Evolutionary conservation across 225 moss, liverwort and hornwort species (phyloP).

Genomic region (Pseudoscleropodium purum): DNA sequence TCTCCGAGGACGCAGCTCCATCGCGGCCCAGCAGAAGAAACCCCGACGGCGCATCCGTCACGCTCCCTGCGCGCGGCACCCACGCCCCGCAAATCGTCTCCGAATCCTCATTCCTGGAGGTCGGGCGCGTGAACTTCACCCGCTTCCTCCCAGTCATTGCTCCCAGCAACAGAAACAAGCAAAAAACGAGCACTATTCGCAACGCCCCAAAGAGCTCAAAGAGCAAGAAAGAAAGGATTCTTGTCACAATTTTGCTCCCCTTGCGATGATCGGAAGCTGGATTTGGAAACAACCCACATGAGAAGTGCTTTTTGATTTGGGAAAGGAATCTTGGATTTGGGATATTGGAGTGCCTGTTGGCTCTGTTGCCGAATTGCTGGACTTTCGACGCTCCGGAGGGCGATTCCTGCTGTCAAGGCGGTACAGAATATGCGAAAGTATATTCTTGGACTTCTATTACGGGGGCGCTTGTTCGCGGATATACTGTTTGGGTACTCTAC

Average conservation of each 20-base stretch:
- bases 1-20: neutral
- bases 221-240: neutral
- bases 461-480: neutral
- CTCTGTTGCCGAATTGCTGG: neutral
- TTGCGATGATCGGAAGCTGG: neutral
- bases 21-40: constrained; percentile 44
- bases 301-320: neutral
- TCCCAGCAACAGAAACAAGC: neutral
- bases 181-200: neutral
- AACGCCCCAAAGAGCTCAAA: neutral
- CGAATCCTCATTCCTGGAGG: constrained; percentile 38
- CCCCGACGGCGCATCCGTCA: constrained; percentile 33
- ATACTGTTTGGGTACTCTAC: neutral
- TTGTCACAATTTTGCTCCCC: neutral
- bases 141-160: constrained; percentile 20
- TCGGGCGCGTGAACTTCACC: constrained; percentile 16
- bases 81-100: constrained; percentile 46
- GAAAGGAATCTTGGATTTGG: neutral
- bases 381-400: neutral
- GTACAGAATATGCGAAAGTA: neutral
- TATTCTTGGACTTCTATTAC: neutral
- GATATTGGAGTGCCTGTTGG: neutral
- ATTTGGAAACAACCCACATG: neutral
- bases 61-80: constrained; percentile 44
- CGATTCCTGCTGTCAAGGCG: neutral